Evolutionary conservation across 441 rosid species (phyloP).

Genomic region (Macaranga tanarius): DNA sequence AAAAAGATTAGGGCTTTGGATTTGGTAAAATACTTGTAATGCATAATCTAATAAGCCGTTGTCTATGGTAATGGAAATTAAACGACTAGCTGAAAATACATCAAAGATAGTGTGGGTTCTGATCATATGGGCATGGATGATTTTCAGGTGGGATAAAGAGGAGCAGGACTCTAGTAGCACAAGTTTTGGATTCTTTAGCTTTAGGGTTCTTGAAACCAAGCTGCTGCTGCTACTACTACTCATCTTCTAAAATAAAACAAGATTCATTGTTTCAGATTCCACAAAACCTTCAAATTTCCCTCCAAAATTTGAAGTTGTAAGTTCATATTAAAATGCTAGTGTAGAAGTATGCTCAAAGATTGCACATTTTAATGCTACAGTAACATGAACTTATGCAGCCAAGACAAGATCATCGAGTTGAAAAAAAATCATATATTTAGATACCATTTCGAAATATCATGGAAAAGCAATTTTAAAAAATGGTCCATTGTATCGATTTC

Average conservation of each 20-base stretch:
- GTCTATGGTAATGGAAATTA: slow-evolving; percentile 40
- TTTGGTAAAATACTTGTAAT: slow-evolving; percentile 36
- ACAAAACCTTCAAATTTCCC: neutral
- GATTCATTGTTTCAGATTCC: neutral
- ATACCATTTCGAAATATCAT: too few relatives aligned
- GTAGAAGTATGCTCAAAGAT: neutral
- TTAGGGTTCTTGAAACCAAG: slow-evolving; percentile 46
- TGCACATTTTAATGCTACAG: too few relatives aligned
- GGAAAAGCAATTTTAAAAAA: too few relatives aligned
- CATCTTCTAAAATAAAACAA: slow-evolving; percentile 19
- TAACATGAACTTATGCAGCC: too few relatives aligned
- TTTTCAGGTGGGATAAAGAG: slow-evolving; percentile 42
- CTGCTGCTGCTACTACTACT: slow-evolving; percentile 25
- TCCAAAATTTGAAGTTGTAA: neutral
- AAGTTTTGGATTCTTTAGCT: slow-evolving; percentile 54
- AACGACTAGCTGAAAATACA: slow-evolving; percentile 54
- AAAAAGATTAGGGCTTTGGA: slow-evolving; percentile 52
- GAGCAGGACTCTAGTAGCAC: slow-evolving; percentile 54
- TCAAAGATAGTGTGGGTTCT: slow-evolving; percentile 55
- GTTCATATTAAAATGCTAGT: neutral
- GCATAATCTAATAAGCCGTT: slow-evolving; percentile 38
- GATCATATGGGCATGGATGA: slow-evolving; percentile 63
- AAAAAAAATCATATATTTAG: too few relatives aligned
- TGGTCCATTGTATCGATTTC: too few relatives aligned
- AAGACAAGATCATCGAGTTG: too few relatives aligned